Base-by-base conservation (phyloP, 495 filamentous ascomycete species). In the Glarea lozoyensis region DNA sequence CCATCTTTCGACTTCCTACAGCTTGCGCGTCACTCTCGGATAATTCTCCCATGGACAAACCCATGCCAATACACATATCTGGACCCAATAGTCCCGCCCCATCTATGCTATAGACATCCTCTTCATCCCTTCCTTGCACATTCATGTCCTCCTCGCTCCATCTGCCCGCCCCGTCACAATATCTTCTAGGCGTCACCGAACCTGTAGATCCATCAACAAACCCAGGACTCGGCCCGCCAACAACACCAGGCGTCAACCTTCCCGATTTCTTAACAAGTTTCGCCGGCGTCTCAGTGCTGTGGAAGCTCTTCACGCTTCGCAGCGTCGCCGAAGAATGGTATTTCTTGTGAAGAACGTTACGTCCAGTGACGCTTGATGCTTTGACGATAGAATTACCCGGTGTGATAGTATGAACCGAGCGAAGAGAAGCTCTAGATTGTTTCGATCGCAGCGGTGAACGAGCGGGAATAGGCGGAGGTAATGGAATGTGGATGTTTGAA, bases 1-100 rank as follows among this genome's bases (percentile, higher is more conserved):
- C 75, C 71, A 81, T 78, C 42, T 57, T 64, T 50, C 73, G 70
- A 52, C 69, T 73, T 19, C 71, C 72, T 12, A 74, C 59, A 0
- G 60, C 52, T 32, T 64, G 52, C n/a, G 59, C 50, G 22, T 48
- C 40, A 13, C 20, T 27, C 19, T 47, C 46, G 23, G 13, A 31
- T 12, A n/a, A n/a, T 20, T 31, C 43, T 51, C 30, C 18, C 18
- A 40, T 34, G 10, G 27, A 40, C 9, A 49, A 48, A 11, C 46
- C 48, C 41, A 49, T 43, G n/a, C n/a, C n/a, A n/a, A n/a, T n/a
- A n/a, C n/a, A n/a, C n/a, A n/a, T n/a, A n/a, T n/a, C n/a, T n/a
- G n/a, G n/a, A n/a, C n/a, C n/a, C n/a, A n/a, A n/a, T 16, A 58
- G 20, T 12, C 48, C 46, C 19, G 43, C 41, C 16, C 44, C 49